These are phyloP conservation scores for Plasmodium cynomolgi DNA, from an alignment of 169 alveolate genomes.

Conservation along the genomic window DNA sequence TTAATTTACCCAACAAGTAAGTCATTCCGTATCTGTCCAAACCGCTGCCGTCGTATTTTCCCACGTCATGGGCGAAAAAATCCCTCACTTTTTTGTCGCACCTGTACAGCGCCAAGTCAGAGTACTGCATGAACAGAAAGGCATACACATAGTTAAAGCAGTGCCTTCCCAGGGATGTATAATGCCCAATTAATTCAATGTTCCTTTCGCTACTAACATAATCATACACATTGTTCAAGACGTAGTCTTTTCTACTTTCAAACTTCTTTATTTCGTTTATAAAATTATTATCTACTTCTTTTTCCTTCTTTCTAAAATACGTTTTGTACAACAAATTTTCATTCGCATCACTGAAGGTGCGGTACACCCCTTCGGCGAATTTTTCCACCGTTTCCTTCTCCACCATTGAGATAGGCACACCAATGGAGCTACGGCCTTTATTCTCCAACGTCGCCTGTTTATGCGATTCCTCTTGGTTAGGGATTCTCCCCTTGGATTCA, in stretches of 20 bases:
- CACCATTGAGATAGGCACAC: background rate
- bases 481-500: background rate
- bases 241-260: conserved; percentile 49
- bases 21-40: background rate
- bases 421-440: background rate
- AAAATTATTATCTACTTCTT: conserved; percentile 37
- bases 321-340: conserved; percentile 23
- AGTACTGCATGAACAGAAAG: conserved; percentile 52
- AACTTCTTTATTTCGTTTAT: conserved; percentile 57
- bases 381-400: background rate
- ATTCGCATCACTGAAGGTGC: background rate
- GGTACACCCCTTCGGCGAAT: conserved; percentile 30
- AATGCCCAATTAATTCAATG: conserved; percentile 14
- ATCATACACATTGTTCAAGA: conserved; percentile 56
- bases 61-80: background rate
- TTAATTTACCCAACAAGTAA: background rate
- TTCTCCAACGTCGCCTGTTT: background rate
- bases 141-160: conserved; percentile 31
- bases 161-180: conserved; percentile 29
- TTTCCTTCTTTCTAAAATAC: conserved; percentile 26
- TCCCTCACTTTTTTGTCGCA: conserved; percentile 23
- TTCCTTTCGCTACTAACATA: conserved; percentile 49
- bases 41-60: background rate
- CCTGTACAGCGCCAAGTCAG: conserved; percentile 33
- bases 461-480: background rate